Evolutionary conservation across 805 yeast genomes (phyloP).

Genomic region (Candida endomychidarum): DNA sequence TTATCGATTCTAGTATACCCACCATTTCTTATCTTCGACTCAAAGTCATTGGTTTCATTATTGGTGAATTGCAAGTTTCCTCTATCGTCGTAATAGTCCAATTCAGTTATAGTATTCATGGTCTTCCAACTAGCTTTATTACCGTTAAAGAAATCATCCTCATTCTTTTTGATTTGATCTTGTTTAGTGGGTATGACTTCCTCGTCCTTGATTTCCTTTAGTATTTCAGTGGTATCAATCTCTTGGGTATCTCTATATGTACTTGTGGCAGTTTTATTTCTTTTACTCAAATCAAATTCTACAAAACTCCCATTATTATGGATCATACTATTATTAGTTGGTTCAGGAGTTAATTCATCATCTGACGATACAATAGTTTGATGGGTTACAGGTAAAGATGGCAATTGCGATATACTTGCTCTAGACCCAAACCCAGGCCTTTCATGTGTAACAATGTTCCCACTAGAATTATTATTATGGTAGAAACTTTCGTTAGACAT

Average conservation of each 20-base stretch:
- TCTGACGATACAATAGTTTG: slow-evolving; percentile 5
- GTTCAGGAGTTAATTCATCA: slow-evolving; percentile 4
- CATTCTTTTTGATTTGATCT: slow-evolving; percentile 9
- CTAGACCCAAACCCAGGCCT: slow-evolving; percentile 15
- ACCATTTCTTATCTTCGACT: slow-evolving; percentile 40
- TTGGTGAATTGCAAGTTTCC: slow-evolving; percentile 58
- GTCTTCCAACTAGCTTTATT: slow-evolving; percentile 67
- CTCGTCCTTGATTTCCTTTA: slow-evolving; percentile 3
- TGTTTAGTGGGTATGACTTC: slow-evolving; percentile 2
- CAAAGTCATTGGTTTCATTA: slow-evolving; percentile 18
- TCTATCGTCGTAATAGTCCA: slow-evolving; percentile 76
- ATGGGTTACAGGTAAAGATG: slow-evolving; percentile 14
- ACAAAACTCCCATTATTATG: slow-evolving; percentile 15
- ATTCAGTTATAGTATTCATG: slow-evolving; percentile 78
- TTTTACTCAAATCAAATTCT: slow-evolving; percentile 17
- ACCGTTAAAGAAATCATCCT: slow-evolving; percentile 38
- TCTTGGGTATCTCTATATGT: slow-evolving; percentile 6
- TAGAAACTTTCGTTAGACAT: slow-evolving; percentile 3
- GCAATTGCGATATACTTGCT: slow-evolving; percentile 15
- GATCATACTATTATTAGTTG: not conserved
- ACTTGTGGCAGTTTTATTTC: not conserved
- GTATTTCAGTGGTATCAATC: not conserved
- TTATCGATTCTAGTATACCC: slow-evolving; percentile 90
- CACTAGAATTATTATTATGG: slow-evolving; percentile 7
- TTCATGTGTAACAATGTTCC: slow-evolving; percentile 7